Base-by-base conservation (phyloP, 768 basidiomycete genomes). In the Lepiota brunneoincarnata region DNA sequence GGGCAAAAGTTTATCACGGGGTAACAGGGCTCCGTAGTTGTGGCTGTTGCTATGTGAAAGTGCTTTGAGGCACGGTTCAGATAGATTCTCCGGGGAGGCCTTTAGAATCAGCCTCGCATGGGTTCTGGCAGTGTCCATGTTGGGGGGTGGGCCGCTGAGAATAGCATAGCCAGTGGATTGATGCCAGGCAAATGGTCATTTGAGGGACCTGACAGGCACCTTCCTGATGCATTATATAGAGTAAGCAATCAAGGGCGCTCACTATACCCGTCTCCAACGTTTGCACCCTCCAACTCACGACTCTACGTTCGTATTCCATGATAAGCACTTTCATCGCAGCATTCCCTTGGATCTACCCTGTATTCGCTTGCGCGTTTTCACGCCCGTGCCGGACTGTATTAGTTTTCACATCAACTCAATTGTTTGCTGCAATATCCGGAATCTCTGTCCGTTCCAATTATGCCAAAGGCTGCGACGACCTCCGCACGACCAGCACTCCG, bases 401-500 rank as follows among this genome's bases (percentile, higher is more conserved):
- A 10, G 44, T n/a, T 11, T 26, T 4, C 12, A 24, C 42, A 44
- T 56, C 24, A 56, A 18, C 28, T 15, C 28, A 21, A 26, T 36
- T 47, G 28, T 39, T 34, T 38, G 26, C 49, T 24, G 45, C 49
- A 20, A 18, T 28, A 35, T 28, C 52, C 51, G 26, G 12, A 24
- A 36, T 39, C 37, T 24, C 31, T 37, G 41, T 34, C 14, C 11
- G 21, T 44, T 18, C 36, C 14, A 21, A 47, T 23, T 36, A 92
- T 92, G 90, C 90, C 90, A 45, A 91, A 89, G 67, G 75, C 76
- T 39, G 63, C 78, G 9, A 74, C 70, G 54, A 69, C 75, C 49
- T 58, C 78, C 40, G 73, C 68, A 63, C 79, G 87, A 18, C 79
- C 87, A 52, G 82, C 89, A 39, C 78, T 91, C 54, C 84, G 89